These are phyloP conservation scores for Helicostylum pulchrum DNA, from an alignment of 192 early-diverging fungal genomes.

Conservation along the genomic window DNA sequence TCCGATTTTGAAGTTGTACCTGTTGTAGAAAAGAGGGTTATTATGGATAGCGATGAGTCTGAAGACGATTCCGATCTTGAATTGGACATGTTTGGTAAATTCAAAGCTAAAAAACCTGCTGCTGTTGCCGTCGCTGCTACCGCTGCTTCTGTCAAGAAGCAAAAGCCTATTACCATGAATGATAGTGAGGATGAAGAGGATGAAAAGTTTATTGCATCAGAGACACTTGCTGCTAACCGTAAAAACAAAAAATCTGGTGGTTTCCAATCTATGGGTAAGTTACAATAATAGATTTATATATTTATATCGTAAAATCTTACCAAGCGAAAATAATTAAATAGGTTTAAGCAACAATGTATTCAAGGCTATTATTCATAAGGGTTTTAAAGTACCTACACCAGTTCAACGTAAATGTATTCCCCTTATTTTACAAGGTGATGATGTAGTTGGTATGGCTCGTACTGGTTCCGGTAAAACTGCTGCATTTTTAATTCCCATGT, in stretches of 20 bases:
- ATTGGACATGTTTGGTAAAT: slow-evolving; percentile 34
- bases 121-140: slow-evolving; percentile 4
- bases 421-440: slow-evolving; percentile 82
- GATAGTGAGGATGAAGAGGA: slow-evolving; percentile 24
- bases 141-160: neutral
- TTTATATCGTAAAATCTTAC: neutral
- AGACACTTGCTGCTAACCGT: slow-evolving; percentile 70
- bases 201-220: slow-evolving; percentile 40
- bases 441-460: slow-evolving; percentile 97
- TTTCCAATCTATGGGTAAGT: slow-evolving; percentile 91
- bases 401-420: slow-evolving; percentile 97
- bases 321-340: slow-evolving; percentile 17
- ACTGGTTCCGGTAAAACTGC: slow-evolving; percentile 98
- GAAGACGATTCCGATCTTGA: slow-evolving; percentile 26
- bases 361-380: slow-evolving; percentile 86
- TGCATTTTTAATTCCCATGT: slow-evolving; percentile 74
- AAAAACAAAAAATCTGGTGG: slow-evolving; percentile 96
- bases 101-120: slow-evolving; percentile 3
- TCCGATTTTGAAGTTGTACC: slow-evolving; percentile 42
- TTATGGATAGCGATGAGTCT: slow-evolving; percentile 2
- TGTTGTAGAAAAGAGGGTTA: neutral
- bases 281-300: neutral
- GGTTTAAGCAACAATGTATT: slow-evolving; percentile 79
- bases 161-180: slow-evolving; percentile 14
- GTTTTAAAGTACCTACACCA: slow-evolving; percentile 97